phyloP scores from a whole-genome alignment of 352 stramenopile species.

The Elongisporangium undulatum region DNA sequence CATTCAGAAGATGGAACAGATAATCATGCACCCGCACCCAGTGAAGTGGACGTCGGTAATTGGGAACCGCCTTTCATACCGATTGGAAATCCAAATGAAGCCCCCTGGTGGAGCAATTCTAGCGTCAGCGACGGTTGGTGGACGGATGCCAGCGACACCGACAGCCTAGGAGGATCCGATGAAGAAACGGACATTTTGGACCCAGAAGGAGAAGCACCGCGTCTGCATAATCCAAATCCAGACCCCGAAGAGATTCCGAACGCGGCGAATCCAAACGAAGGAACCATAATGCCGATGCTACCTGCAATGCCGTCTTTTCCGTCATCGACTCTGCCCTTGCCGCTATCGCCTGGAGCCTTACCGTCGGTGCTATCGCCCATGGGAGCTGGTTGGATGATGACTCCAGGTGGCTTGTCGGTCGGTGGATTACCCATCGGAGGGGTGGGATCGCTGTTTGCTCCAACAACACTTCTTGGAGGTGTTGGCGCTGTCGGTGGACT shows the following conservation, averaged over 20 bases:
- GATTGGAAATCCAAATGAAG: background rate
- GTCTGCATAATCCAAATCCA: background rate
- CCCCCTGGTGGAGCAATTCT: background rate
- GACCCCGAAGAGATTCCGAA: background rate
- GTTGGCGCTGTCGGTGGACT: background rate
- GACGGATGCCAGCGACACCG: background rate
- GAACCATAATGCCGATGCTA: background rate
- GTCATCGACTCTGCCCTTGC: background rate
- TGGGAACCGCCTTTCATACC: background rate
- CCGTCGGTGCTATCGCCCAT: background rate
- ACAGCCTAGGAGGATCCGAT: background rate
- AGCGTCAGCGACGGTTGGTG: background rate
- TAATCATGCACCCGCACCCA: background rate
- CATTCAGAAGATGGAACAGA: background rate
- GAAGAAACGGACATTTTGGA: background rate
- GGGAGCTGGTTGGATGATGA: background rate
- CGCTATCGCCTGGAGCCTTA: background rate
- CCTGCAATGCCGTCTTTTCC: background rate
- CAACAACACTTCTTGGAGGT: background rate
- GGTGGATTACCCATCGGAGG: background rate
- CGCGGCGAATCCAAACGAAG: background rate
- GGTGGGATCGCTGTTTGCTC: background rate
- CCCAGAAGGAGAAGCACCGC: background rate
- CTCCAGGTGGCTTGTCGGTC: background rate
- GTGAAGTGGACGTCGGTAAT: background rate